Evolutionary conservation across 148 eudicot genomes (phyloP).

Genomic region (Oxyria digyna): DNA sequence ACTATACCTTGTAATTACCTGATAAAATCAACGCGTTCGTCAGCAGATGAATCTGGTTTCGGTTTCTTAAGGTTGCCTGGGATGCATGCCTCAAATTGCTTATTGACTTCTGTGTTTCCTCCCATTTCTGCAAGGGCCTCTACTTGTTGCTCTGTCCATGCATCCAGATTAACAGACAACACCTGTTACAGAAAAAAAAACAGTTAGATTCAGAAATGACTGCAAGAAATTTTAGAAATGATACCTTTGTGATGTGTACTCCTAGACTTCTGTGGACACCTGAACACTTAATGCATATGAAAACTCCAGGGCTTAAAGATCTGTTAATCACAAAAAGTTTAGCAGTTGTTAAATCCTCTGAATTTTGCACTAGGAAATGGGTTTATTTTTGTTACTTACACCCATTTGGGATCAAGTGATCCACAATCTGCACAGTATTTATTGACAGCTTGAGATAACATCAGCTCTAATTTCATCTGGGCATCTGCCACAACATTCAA

Average conservation of each 20-base stretch:
- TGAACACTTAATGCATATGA: conserved; percentile 93
- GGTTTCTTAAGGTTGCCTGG: conserved; percentile 56
- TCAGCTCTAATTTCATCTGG: conserved; percentile 33
- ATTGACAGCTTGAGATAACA: conserved; percentile 43
- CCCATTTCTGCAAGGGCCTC: conserved; percentile 52
- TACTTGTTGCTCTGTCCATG: conserved; percentile 89
- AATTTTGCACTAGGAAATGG: neutral
- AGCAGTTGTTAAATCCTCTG: too few relatives aligned
- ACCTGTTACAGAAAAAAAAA: conserved; percentile 29
- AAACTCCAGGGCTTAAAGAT: conserved; percentile 69
- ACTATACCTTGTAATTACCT: conserved; percentile 31
- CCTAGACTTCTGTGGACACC: conserved; percentile 98
- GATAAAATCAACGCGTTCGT: conserved; percentile 80
- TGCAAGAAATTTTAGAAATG: neutral
- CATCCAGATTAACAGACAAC: conserved; percentile 75
- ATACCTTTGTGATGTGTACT: conserved; percentile 90
- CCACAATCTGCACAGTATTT: conserved; percentile 90
- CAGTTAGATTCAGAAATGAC: neutral
- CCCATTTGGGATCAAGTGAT: conserved; percentile 90
- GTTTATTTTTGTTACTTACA: conserved; percentile 39
- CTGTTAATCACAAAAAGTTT: conserved; percentile 21
- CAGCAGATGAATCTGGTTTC: conserved; percentile 55
- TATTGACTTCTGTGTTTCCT: conserved; percentile 65
- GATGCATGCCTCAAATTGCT: conserved; percentile 61
- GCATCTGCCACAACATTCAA: neutral